Evolutionary conservation across 2,329 filamentous ascomycete genomes (phyloP), one percentile per base, ranked within the genome.

Genomic region (Botryosphaeria dothidea): DNA sequence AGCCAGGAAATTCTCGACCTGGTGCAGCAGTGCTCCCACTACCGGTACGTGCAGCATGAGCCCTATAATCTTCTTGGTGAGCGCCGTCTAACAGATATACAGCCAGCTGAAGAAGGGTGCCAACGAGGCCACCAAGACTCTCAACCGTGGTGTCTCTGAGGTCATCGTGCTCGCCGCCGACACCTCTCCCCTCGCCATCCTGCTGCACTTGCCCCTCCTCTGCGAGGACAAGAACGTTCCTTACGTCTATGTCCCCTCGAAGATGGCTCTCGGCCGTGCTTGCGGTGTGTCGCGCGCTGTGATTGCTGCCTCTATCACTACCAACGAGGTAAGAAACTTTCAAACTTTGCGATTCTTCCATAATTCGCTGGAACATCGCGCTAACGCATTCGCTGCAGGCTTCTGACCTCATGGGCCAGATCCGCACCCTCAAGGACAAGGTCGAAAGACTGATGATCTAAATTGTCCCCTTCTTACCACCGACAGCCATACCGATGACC

Each of bases 381-480:
- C 57, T 65, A 38, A 60, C 19, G 5, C 17, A 15, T 19, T 38
- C 19, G 17, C 25, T 17, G 15, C 21, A 64, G 62, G 62, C 52
- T 57, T 72, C 80, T 74, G 93, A 97, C 80, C 85, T 98, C 67
- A 91, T 90, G 79, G 86, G 87, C 74, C 92, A 96, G 85, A 97
- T 98, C 80, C 87, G 91, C 73, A 85, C 89, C 69, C 85, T 97
- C 75, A 96, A 94, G 85, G 92, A 96, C 81, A 96, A 97, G 88
- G 92, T 98, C 64, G 94, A 98, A 86, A 88, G 93, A 73, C 86
- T 97, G 71, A 93, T 94, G 84, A 97, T 97, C 82, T 97, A 81
- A 66, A 41, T 19, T 21, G 5, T 19, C 3, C 38, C 17, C 29
- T 25, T 31, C 17, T 17, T 21, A 23, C 25, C 36, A 25, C 23